Percentiles rank a stretch among this genome's conserved stretches.
Evolutionary conservation across 768 basidiomycete species (phyloP).

Genomic region (Leucogyrophana mollusca): DNA sequence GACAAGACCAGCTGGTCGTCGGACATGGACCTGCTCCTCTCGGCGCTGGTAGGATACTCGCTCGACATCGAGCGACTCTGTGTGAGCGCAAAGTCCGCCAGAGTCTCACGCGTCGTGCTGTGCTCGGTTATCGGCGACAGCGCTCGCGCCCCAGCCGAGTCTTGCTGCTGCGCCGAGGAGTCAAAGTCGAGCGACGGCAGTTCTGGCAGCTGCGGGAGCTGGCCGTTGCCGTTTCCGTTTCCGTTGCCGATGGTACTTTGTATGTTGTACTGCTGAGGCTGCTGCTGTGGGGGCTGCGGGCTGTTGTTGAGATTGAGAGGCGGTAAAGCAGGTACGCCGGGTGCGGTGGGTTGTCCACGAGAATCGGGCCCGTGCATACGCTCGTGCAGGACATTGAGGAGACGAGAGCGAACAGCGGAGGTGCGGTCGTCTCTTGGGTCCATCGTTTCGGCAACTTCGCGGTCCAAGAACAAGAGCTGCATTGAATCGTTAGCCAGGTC

Average conservation of each 20-base stretch:
- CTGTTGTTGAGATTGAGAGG: conserved; percentile 13
- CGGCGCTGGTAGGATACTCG: conserved; percentile 14
- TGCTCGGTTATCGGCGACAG: conserved; percentile 71
- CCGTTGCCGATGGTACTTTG: conserved; percentile 8
- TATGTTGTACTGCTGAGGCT: conserved; percentile 27
- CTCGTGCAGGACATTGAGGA: conserved; percentile 61
- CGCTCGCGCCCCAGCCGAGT: conserved; percentile 26
- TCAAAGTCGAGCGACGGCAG: conserved; percentile 63
- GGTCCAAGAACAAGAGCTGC: conserved; percentile 84
- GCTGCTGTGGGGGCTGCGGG: conserved; percentile 19
- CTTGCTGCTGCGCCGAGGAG: conserved; percentile 17
- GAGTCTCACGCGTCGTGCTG: conserved; percentile 30
- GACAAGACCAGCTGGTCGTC: conserved; percentile 25
- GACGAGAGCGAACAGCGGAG: conserved; percentile 59
- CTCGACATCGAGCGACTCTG: conserved; percentile 13
- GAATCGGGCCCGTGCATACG: conserved; percentile 51
- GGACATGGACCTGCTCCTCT: conserved; percentile 18
- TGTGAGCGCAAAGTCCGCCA: conserved; percentile 14
- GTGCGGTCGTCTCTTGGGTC: conserved; percentile 80
- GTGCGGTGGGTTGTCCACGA: conserved; percentile 5
- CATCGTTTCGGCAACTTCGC: conserved; percentile 75
- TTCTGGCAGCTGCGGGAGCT: conserved; percentile 34
- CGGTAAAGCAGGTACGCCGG: conserved; percentile 14
- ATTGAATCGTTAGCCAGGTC: conserved; percentile 13
- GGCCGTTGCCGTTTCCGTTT: conserved; percentile 6